These are phyloP conservation scores for Corchorus olitorius DNA, from an alignment of 345 rosid genomes.

Conservation along the genomic window DNA sequence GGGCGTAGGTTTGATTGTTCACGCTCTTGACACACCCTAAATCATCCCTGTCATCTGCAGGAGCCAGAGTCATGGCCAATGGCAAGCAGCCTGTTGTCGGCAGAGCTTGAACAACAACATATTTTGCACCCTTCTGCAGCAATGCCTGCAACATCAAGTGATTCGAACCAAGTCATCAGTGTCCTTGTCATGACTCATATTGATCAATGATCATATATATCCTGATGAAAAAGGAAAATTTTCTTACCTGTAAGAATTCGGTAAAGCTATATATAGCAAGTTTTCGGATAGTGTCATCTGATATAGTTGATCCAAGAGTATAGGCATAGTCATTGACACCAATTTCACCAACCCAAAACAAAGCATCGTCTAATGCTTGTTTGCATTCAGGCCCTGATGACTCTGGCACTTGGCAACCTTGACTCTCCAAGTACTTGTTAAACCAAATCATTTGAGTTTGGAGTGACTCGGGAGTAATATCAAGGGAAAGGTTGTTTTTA, in stretches of 20 bases:
- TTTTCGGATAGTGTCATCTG: constrained; percentile 51
- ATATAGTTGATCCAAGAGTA: constrained; percentile 52
- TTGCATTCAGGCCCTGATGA: constrained; percentile 35
- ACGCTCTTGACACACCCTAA: constrained; percentile 76
- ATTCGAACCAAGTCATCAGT: not conserved
- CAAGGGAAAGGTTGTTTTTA: constrained; percentile 68
- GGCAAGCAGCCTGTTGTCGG: constrained; percentile 84
- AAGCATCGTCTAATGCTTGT: constrained; percentile 50
- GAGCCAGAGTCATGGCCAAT: constrained; percentile 57
- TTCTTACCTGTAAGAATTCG: constrained; percentile 57
- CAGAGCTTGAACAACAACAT: constrained; percentile 76
- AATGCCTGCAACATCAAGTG: constrained; percentile 46
- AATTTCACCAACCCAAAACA: constrained; percentile 93
- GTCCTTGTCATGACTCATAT: not conserved
- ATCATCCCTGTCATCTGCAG: constrained; percentile 62
- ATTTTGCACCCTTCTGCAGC: constrained; percentile 69
- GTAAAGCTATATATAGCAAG: constrained; percentile 51
- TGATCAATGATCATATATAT: no score
- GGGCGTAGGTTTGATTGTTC: constrained; percentile 55
- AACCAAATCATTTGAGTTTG: constrained; percentile 77
- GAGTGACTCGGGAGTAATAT: constrained; percentile 70
- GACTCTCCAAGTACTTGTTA: constrained; percentile 47
- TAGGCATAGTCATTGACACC: constrained; percentile 93
- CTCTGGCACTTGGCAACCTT: constrained; percentile 43
- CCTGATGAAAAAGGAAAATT: not conserved